These are phyloP conservation scores for Tuber brumale DNA, from an alignment of 495 filamentous ascomycete genomes.

Conservation along the genomic window DNA sequence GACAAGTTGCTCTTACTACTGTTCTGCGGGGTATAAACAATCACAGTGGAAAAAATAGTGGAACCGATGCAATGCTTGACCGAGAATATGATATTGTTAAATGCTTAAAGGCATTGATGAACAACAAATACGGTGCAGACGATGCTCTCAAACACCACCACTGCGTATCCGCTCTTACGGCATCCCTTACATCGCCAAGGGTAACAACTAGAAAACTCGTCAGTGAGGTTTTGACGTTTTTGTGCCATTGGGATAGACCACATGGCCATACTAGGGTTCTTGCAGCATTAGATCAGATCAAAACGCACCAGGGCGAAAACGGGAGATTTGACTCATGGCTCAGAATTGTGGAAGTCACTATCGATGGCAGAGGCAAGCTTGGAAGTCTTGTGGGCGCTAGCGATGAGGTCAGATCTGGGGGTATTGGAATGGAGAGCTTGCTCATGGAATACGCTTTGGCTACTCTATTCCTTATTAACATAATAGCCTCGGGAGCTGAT, in stretches of 20 bases:
- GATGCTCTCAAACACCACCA: conserved; percentile 89
- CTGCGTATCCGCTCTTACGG: conserved; percentile 80
- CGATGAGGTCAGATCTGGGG: conserved; percentile 92
- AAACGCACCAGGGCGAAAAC: conserved; percentile 81
- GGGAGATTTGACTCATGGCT: conserved; percentile 98
- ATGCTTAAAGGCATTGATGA: conserved; percentile 94
- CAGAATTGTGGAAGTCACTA: conserved; percentile 94
- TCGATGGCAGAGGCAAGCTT: conserved; percentile 97
- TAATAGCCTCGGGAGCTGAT: conserved; percentile 88
- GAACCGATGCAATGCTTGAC: conserved; percentile 52
- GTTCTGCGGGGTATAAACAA: conserved; percentile 84
- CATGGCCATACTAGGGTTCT: conserved; percentile 91
- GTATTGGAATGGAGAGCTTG: conserved; percentile 97
- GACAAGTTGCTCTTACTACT: conserved; percentile 92
- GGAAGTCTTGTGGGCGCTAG: conserved; percentile 93
- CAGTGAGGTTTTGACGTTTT: conserved; percentile 91
- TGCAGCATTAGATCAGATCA: conserved; percentile 86
- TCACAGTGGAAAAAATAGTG: conserved; percentile 67
- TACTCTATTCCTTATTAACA: conserved; percentile 90
- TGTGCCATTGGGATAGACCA: conserved; percentile 85
- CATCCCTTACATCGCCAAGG: conserved; percentile 78
- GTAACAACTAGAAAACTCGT: conserved; percentile 90
- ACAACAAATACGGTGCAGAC: conserved; percentile 97
- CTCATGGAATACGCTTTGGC: conserved; percentile 99
- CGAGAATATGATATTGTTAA: conserved; percentile 97